Evolutionary conservation across 192 early-diverging fungal species (phyloP), one percentile per base, ranked within the genome.

Genomic region (Coemansia sp.): DNA sequence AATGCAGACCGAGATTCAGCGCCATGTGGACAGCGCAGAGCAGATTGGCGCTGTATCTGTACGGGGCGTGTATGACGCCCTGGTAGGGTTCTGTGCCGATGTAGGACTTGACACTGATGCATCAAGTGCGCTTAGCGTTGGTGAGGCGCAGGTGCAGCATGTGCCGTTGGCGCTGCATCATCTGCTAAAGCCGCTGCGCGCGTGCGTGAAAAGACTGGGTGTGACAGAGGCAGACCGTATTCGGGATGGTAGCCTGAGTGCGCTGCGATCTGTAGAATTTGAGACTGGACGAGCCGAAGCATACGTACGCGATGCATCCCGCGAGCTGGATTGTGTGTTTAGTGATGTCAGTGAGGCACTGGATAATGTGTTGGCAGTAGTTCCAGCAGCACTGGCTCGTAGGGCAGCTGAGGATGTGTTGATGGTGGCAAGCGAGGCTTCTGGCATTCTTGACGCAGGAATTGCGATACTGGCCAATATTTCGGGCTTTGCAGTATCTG

Each of bases 181-280:
- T 59, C 63, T 79, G n/a, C 65, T 79, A 49, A 70, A 35, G 23
- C 70, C 76, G 22, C 66, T 79, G 48, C 50, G 63, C 4, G 58
- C 50, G 4, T 69, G 37, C 35, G 63, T 73, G 7, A 48, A 53
- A 22, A 24, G 37, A 17, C 57, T 79, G 1, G 60, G 45, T 5
- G 54, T 64, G n/a, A 23, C 27, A 0, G 71, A 73, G 12, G 55
- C 62, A 12, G 55, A 19, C 10, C 41, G 32, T 8, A 69, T 73
- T 29, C 71, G 67, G 3, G 4, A 9, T 6, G 55, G 67, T 12
- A 67, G 64, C 12, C 54, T 80, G 25, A 5, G 10, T 2, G 23
- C 38, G 7, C 67, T 79, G 17, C 27, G 43, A 25, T 24, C 24
- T 6, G 47, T 60, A 3, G 56, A 59, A 15, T 43, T 50, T 5